Conservation (phyloP, 495 filamentous ascomycete genomes). For the Neurospora africana region DNA sequence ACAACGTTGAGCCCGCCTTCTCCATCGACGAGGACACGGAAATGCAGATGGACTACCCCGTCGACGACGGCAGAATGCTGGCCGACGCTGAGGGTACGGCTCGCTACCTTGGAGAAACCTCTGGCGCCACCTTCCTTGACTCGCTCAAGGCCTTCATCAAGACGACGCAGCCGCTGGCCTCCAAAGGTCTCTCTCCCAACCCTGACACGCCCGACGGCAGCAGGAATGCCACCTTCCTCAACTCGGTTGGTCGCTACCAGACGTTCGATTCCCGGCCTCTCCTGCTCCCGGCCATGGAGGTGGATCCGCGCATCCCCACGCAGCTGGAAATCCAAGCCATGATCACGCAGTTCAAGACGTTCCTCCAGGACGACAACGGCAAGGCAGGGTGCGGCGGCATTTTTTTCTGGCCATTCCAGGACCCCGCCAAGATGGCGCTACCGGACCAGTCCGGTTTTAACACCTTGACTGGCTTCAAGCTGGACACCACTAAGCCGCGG, state of each 20-base stretch:
- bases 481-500: not conserved
- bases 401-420: constrained; percentile 26
- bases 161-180: constrained; percentile 11
- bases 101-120: constrained; percentile 29
- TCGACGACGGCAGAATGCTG: constrained; percentile 22
- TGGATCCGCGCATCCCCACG: constrained; percentile 19
- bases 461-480: not conserved
- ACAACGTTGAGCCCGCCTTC: not conserved
- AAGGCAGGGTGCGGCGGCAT: constrained; percentile 21
- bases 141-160: constrained; percentile 25
- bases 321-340: constrained; percentile 14
- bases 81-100: constrained; percentile 22
- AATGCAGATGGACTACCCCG: not conserved
- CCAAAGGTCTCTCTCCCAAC: not conserved
- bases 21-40: constrained; percentile 8
- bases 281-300: constrained; percentile 3
- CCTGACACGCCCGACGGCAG: not conserved
- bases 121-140: constrained; percentile 31
- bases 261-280: constrained; percentile 32
- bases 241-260: constrained; percentile 27
- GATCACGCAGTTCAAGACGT: constrained; percentile 16
- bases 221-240: constrained; percentile 11
- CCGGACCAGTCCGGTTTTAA: not conserved
- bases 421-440: constrained; percentile 6
- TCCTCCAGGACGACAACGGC: constrained; percentile 23